Evolutionary conservation across 148 eudicot genomes (phyloP), one percentile per base, ranked within the genome.

Genomic region (Vaccinium myrtillus): DNA sequence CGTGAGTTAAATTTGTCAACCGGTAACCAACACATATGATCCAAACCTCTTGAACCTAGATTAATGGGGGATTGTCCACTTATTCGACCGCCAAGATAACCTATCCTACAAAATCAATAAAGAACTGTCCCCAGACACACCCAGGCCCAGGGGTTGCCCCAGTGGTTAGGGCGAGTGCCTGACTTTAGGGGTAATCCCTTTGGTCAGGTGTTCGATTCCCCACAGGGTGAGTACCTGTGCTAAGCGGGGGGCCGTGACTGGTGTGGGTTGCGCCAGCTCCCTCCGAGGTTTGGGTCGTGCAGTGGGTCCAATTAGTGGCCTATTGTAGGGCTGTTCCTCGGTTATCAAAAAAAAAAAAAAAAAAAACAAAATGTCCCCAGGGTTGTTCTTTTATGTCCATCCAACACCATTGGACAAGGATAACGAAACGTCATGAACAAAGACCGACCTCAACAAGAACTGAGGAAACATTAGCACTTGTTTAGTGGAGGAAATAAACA

Each of bases 51-150:
- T 30, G 46, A 78, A 32, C 65, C 43, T 43, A 54, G 81, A 27
- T 53, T 53, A 27, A 19, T 27, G 59, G 81, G 81, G 81, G 63
- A 53, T 43, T 79, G 67, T 55, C 55, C 32, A n/a, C 80, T 23
- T 3, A 58, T 61, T 59, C 13, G 23, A 43, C 16, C 43, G 14
- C 39, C 3, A 18, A 80, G 51, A 80, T 59, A 80, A 18, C 53
- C 82, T 59, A 36, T 78, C 63, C 65, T 16, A 14, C 81, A 79
- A 55, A 77, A 30, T 79, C 49, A 55, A 79, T 19, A 77, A 51
- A 51, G 39, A 55, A 55, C 48, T 32, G 81, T 30, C 5, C 67
- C 67, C 67, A 30, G 15, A n/a, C n/a, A n/a, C n/a, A n/a, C n/a
- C n/a, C n/a, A n/a, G n/a, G n/a, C n/a, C n/a, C n/a, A n/a, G n/a